Percentiles rank a stretch among this genome's conserved stretches.
Conservation (phyloP, 192 early-diverging fungal species). For the Backusella luteola region DNA sequence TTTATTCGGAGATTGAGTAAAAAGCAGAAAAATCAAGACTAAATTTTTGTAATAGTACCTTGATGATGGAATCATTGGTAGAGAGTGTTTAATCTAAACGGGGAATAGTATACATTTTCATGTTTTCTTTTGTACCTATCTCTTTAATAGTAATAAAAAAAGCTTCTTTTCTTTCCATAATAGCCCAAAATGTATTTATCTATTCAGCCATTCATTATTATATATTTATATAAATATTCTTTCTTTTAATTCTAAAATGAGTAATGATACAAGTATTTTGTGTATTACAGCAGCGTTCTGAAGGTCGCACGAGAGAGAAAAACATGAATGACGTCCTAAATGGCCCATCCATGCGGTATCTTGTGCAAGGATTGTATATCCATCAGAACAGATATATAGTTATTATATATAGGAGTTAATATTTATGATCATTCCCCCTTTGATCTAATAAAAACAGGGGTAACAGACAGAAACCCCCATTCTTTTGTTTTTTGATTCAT, state of each 20-base stretch:
- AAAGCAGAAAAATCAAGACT: neutral
- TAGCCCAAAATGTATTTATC: too few relatives aligned
- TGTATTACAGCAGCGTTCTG: neutral
- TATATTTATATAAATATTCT: neutral
- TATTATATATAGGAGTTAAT: neutral
- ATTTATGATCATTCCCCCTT: neutral
- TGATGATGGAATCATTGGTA: neutral
- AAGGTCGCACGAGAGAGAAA: neutral
- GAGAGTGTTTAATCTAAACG: neutral
- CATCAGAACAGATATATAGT: neutral
- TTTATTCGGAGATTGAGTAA: neutral
- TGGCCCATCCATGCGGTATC: neutral
- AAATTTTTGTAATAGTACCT: neutral
- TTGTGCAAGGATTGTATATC: neutral
- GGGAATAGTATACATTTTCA: neutral
- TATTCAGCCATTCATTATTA: too few relatives aligned
- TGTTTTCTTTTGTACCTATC: neutral
- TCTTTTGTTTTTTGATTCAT: neutral
- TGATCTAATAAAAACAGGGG: neutral
- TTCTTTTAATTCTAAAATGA: neutral
- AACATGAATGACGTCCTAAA: conserved; percentile 3
- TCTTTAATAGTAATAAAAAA: too few relatives aligned
- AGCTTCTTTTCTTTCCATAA: too few relatives aligned
- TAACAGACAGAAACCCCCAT: neutral
- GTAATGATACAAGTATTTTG: neutral